Evolutionary conservation across 345 rosid species (phyloP), one percentile per base, ranked within the genome.

Genomic region (Eucalyptus curtisii): DNA sequence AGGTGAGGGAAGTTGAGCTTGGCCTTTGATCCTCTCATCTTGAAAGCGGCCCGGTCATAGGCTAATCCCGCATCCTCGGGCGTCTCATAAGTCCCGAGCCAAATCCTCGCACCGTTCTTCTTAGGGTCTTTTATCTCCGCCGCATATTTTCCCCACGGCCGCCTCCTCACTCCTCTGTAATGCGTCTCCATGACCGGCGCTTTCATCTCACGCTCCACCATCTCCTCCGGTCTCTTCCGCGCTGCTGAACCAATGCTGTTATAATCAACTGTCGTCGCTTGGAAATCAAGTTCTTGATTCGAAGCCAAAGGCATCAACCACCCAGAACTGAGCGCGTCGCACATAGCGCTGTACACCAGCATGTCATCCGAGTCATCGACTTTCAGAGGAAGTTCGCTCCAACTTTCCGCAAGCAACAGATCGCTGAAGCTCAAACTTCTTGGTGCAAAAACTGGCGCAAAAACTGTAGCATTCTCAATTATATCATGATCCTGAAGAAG

Each of bases 21-120:
- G 31, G 95, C 95, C 88, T 90, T 90, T 20, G 95, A 90, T 44
- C 95, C 95, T 3, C 95, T 90, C 92, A 93, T 93, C 89, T 89
- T 37, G 27, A 90, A 93, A 20, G 95, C 95, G 2, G 94, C 94
- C 48, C 91, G 89, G 59, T 93, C 95, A 57, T 91, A 93, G 86
- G 94, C 95, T 86, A 92, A 42, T 10, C 93, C 95, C 0, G 94
- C 95, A 16, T 93, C 95, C 93, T 92, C 92, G 30, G 94, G 94
- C 55, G 92, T 92, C 91, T 89, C 94, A 19, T 90, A 93, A 27
- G 95, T 93, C 86, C 95, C 95, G 24, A 93, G 87, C 95, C 95
- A 93, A 40, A 92, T 90, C 88, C 95, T 89, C 2, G 92, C 90
- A 1, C 95, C 94, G 24, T 92, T 93, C 89, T 89, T 93, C 84